Base-by-base conservation (phyloP, 2,329 filamentous ascomycete genomes). In the Moelleriella libera region DNA sequence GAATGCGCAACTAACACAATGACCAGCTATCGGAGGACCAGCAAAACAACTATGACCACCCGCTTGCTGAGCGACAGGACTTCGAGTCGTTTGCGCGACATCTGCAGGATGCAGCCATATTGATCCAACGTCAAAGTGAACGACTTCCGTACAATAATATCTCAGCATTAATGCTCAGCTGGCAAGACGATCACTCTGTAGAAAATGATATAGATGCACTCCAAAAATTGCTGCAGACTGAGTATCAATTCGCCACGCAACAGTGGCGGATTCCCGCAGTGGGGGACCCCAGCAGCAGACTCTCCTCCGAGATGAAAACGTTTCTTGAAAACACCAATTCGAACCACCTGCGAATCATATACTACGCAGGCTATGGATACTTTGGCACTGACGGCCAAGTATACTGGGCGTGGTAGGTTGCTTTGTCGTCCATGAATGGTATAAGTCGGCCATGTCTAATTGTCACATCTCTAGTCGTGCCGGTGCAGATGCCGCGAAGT, bases 41-140 rank as follows among this genome's bases (percentile, higher is more conserved):
- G 30, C 60, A 60, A 60, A 52, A 65, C 55, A 55, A 58, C 53
- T 59, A 67, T 61, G 67, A 72, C 62, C 57, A 63, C 48, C 60
- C 66, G 29, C 48, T 60, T 55, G 58, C 62, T 48, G 71, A 78
- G 55, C 71, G 75, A 53, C 71, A 77, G 62, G 78, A 82, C 56
- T 83, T 82, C 63, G 79, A 82, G 61, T 72, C 76, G 47, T 82
- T 82, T 58, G 79, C 78, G 50, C 72, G 78, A 44, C 79, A 83
- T 64, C 70, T 83, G 43, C 79, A 83, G 58, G 79, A 82, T 70
- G 79, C 78, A 45, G 78, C 79, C 53, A 80, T 81, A 72, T 68
- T 80, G 56, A 80, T 83, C 54, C 76, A 80, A 58, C 71, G 75
- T 52, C 78, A 81, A 62, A 76, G 75, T 43, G 75, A 80, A 57